phyloP scores from a whole-genome alignment of 148 eudicot species.

The Spergularia marina region DNA sequence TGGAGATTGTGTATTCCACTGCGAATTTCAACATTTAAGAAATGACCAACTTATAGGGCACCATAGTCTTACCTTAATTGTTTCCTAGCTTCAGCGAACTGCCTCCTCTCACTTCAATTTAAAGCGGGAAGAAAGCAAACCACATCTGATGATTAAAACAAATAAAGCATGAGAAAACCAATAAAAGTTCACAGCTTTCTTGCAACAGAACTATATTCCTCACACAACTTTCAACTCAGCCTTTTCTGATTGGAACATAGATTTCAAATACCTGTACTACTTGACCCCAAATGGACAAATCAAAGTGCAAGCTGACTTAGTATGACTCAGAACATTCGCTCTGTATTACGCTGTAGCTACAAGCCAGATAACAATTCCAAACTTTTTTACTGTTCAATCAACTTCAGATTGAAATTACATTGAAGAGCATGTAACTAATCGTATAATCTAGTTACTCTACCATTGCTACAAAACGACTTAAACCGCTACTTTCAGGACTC shows the following conservation, averaged over 20 bases:
- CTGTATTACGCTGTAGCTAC: too few relatives aligned
- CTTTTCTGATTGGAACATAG: neutral
- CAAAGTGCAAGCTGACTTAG: neutral
- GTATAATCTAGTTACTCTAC: too few relatives aligned
- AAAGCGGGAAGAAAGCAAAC: slow-evolving; percentile 5
- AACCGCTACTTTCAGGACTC: too few relatives aligned
- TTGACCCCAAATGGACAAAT: neutral
- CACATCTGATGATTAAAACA: neutral
- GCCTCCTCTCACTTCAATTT: slow-evolving; percentile 8
- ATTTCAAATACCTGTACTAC: neutral
- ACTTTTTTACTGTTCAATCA: neutral
- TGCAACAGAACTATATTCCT: neutral
- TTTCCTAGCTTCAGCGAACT: neutral
- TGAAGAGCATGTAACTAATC: neutral
- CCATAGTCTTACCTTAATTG: slow-evolving; percentile 3
- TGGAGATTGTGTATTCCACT: neutral
- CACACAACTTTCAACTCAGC: neutral
- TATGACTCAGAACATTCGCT: neutral
- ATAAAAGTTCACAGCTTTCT: neutral
- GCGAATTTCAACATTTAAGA: neutral
- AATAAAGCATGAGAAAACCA: neutral
- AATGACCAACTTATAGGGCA: neutral
- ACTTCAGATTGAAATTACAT: neutral
- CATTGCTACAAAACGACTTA: neutral
- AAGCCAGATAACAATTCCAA: neutral